These are phyloP conservation scores for Lactarius deliciosus DNA, from an alignment of 768 basidiomycete species.

Conservation along the genomic window DNA sequence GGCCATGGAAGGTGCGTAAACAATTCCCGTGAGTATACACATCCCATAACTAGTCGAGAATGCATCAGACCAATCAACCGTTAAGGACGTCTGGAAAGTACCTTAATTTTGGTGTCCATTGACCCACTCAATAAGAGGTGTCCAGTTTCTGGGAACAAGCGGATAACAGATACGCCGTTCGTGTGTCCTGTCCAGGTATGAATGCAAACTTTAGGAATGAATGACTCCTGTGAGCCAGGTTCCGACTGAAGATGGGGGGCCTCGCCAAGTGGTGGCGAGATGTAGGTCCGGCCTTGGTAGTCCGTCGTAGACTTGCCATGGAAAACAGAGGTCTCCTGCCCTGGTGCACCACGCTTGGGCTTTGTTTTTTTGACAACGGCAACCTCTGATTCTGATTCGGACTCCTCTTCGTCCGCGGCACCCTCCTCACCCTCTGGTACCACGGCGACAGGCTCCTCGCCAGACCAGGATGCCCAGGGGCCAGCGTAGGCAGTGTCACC, in stretches of 20 bases:
- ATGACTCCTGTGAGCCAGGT: constrained; percentile 82
- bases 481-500: constrained; percentile 90
- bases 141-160: constrained; percentile 88
- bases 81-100: constrained; percentile 34
- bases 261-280: constrained; percentile 88
- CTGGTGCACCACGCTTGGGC: constrained; percentile 73
- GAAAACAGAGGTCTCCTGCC: constrained; percentile 92
- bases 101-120: constrained; percentile 99
- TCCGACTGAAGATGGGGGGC: constrained; percentile 82
- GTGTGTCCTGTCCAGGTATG: constrained; percentile 99
- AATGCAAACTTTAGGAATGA: constrained; percentile 92
- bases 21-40: constrained; percentile 97
- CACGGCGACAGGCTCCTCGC: constrained; percentile 64
- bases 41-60: constrained; percentile 79
- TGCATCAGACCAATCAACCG: neutral
- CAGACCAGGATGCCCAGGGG: constrained; percentile 93
- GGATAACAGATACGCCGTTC: constrained; percentile 90
- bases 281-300: constrained; percentile 98
- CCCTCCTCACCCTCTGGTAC: constrained; percentile 58
- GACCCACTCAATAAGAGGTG: constrained; percentile 92
- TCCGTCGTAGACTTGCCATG: constrained; percentile 96
- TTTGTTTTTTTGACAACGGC: constrained; percentile 68
- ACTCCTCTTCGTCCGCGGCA: constrained; percentile 47
- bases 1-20: constrained; percentile 94
- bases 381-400: constrained; percentile 53